Evolutionary conservation across 2,329 filamentous ascomycete genomes (phyloP), one percentile per base, ranked within the genome.

Genomic region (Colletotrichum orchidophilum): DNA sequence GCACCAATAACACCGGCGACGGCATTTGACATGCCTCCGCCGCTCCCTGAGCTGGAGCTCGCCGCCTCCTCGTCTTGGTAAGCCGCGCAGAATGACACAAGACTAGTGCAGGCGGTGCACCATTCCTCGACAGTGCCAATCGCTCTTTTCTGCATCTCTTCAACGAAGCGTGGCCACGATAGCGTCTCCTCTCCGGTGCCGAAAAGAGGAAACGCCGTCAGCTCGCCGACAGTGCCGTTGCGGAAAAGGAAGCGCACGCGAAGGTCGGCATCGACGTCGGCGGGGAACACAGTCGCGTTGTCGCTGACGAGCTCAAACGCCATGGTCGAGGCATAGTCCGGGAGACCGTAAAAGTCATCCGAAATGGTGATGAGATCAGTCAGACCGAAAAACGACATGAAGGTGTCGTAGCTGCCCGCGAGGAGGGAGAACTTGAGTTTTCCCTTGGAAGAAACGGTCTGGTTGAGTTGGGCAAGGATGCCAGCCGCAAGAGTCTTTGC

Each of bases 321-420:
- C 77, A 81, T 79, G 59, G 80, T 81, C n/a, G 79, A 78, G 0
- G 80, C 80, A 27, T 81, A 81, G 1, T 79, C 78, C 6, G 80
- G 79, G 26, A 81, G 75, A 15, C 80, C 80, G 57, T 75, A 72
- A 63, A 81, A 81, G 69, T 80, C 67, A 2, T 71, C 63, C 9
- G 77, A 79, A 3, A 77, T 71, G 1, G 76, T 65, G 3, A 76
- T 66, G 39, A 81, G 76, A 29, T 74, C 75, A 0, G 75, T 69
- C 13, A 80, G 63, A 18, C 79, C 79, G 50, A 81, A 80, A 70
- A 81, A 81, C 27, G 79, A 75, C n/a, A 81, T 75, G 73, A 81
- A 80, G 3, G 80, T 81, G 54, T 81, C 78, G 70, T 81, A 81
- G 69, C 78, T 80, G 18, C 80, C 79, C 0, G 79, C 75, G 1